Evolutionary conservation across 768 basidiomycete species (phyloP), one percentile per base, ranked within the genome.

Genomic region (Boletus coccyginus): DNA sequence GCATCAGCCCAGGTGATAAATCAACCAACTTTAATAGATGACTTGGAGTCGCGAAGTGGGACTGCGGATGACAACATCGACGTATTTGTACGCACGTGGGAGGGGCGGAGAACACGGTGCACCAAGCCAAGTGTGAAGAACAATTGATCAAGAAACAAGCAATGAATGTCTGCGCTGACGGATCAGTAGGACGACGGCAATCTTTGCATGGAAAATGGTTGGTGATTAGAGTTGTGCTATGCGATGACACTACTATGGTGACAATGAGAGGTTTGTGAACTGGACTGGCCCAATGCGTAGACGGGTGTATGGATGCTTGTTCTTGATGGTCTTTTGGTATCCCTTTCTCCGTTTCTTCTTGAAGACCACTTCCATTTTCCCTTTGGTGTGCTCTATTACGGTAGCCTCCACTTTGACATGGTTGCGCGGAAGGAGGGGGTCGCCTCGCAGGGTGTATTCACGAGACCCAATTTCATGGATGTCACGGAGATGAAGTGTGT

Each of bases 331-430:
- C 75, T 92, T 92, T 75, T 90, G 85, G 76, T 98, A 98, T 11
- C 96, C 94, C 79, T 98, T 98, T 86, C 97, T 87, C 75, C 94
- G 78, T 80, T 98, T 99, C 79, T 95, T 96, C 80, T 98, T 97
- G 75, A 95, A 84, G 52, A 91, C 90, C 64, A 78, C 81, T 74
- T 96, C 90, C 90, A 98, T 89, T 51, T 82, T 81, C 9, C 93
- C 91, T 72, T 95, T 98, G 42, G 97, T 98, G 70, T 99, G 96
- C 74, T 99, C 97, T 45, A 98, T 75, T n/a, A 99, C 94, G 21
- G 92, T 97, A 17, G 94, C 88, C 61, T 88, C 78, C 40, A 95
- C 88, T 58, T 80, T 80, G 61, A 97, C 85, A 39, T 81, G 77
- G 53, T 78, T 76, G 7, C 81, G 66, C 0, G 90, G 83, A 38